These are phyloP conservation scores for Nephelium lappaceum DNA, from an alignment of 345 rosid genomes.

Conservation along the genomic window DNA sequence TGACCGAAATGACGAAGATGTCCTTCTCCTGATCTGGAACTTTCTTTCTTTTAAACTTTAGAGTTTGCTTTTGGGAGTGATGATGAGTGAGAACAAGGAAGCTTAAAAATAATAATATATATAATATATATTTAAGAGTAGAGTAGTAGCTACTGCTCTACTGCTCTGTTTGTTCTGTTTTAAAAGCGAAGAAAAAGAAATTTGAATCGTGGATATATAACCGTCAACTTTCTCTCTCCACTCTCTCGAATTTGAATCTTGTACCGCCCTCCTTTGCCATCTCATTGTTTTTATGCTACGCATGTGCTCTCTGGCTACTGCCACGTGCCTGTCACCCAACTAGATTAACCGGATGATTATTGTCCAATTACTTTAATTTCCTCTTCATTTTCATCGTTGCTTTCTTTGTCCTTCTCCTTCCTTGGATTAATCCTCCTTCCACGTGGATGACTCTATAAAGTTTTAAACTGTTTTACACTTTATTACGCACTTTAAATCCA, in stretches of 20 bases:
- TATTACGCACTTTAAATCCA: not conserved
- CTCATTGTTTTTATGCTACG: not conserved
- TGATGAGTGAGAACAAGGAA: slow-evolving; percentile 18
- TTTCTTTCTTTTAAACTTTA: slow-evolving; percentile 14
- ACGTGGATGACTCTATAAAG: not conserved
- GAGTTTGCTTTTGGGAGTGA: slow-evolving; percentile 7
- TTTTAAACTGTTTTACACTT: not conserved
- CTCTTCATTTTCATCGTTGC: not conserved
- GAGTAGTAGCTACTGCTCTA: slow-evolving; percentile 36
- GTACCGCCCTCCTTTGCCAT: slow-evolving; percentile 24
- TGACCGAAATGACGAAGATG: slow-evolving; percentile 25
- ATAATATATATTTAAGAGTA: not conserved
- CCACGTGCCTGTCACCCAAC: slow-evolving; percentile 22
- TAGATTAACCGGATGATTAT: not conserved
- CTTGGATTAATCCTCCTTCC: not conserved
- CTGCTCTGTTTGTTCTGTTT: slow-evolving; percentile 23
- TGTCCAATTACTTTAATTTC: not conserved
- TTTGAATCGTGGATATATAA: slow-evolving; percentile 10
- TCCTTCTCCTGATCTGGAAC: slow-evolving; percentile 36
- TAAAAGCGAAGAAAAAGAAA: slow-evolving; percentile 32
- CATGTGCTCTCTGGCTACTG: slow-evolving; percentile 16
- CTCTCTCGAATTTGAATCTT: slow-evolving; percentile 27
- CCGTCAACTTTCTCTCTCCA: slow-evolving; percentile 20
- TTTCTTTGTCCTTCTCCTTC: not conserved
- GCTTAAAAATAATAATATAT: too few species aligned